Evolutionary conservation across 305 asterid species (phyloP).

Genomic region (Fraxinus nigra): DNA sequence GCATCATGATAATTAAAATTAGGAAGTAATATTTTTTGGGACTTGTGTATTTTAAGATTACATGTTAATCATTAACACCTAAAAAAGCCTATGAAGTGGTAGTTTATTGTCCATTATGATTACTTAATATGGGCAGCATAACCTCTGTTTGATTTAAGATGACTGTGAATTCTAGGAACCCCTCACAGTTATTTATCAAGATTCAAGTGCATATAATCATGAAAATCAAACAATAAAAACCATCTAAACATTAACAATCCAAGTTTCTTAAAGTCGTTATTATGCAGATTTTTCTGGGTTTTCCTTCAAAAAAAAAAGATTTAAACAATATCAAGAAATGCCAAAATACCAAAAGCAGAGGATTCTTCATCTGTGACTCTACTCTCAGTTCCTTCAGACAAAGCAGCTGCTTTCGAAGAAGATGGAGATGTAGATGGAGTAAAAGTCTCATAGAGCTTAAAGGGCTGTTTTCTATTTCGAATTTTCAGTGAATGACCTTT

Average conservation of each 20-base stretch:
- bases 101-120: background rate
- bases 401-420: conserved; percentile 44
- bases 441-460: conserved; percentile 26
- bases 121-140: background rate
- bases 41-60: background rate
- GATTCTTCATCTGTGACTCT: conserved; percentile 53
- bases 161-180: background rate
- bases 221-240: background rate
- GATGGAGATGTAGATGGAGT: conserved; percentile 31
- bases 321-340: conserved; percentile 3
- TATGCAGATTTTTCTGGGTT: background rate
- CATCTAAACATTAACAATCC: background rate
- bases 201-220: background rate
- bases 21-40: background rate
- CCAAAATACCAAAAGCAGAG: conserved; percentile 44
- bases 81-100: background rate
- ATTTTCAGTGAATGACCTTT: conserved; percentile 27
- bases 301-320: background rate
- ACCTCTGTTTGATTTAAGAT: background rate
- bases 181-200: background rate
- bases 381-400: conserved; percentile 67
- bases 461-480: conserved; percentile 36
- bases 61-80: background rate
- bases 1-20: background rate
- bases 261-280: background rate